These are phyloP conservation scores for Punica granatum DNA, from an alignment of 345 rosid genomes.

Conservation along the genomic window DNA sequence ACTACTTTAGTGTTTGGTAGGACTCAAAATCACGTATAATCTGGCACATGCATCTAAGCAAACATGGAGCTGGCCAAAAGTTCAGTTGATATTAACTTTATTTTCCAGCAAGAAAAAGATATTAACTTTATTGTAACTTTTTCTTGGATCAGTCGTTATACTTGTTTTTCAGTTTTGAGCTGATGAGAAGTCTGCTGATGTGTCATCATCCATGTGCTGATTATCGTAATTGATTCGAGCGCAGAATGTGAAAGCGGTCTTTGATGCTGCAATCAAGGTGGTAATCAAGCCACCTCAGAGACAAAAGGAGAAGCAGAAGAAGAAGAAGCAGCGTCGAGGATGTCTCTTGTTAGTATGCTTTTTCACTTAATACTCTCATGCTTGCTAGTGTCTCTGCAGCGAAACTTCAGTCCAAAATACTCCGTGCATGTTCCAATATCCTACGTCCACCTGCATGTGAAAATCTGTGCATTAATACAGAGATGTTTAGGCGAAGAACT, in stretches of 20 bases:
- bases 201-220: background rate
- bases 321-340: slow-evolving; percentile 53
- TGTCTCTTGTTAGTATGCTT: slow-evolving; percentile 60
- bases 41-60: background rate
- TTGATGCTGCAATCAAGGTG: slow-evolving; percentile 91
- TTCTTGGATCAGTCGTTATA: background rate
- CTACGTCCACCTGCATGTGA: background rate
- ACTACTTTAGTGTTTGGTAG: background rate
- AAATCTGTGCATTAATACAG: background rate
- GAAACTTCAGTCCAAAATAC: background rate
- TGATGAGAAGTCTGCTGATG: too few species aligned
- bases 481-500: background rate
- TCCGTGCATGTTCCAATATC: background rate
- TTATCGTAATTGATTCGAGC: slow-evolving; percentile 6
- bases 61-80: background rate
- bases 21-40: background rate
- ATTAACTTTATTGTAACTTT: background rate
- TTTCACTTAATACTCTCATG: slow-evolving; percentile 2
- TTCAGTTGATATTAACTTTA: background rate
- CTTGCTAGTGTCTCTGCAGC: background rate
- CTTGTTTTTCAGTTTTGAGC: background rate
- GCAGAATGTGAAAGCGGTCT: slow-evolving; percentile 90
- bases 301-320: slow-evolving; percentile 72
- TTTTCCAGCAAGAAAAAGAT: too few species aligned
- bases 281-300: slow-evolving; percentile 77